phyloP scores from a whole-genome alignment of 2,329 filamentous ascomycete genomes.

The Aureobasidium sp. region DNA sequence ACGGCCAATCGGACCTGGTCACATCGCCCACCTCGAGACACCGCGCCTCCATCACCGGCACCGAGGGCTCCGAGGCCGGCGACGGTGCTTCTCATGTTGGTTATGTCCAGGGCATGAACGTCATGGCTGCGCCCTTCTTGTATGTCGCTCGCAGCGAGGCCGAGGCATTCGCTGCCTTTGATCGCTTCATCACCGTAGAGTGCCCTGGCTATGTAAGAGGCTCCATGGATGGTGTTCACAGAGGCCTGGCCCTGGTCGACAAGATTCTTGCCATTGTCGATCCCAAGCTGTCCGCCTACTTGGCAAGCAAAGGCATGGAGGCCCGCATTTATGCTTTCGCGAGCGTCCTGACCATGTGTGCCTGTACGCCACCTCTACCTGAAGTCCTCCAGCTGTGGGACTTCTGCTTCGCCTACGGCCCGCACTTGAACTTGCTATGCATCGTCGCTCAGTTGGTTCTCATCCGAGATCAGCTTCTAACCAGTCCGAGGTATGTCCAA shows the following conservation, averaged over 20 bases:
- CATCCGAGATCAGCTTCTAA: slow-evolving; percentile 74
- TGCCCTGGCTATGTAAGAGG: slow-evolving; percentile 90
- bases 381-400: slow-evolving; percentile 94
- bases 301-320: slow-evolving; percentile 77
- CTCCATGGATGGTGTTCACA: slow-evolving; percentile 95
- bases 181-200: slow-evolving; percentile 77
- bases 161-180: slow-evolving; percentile 87
- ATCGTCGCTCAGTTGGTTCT: slow-evolving; percentile 92
- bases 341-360: slow-evolving; percentile 86
- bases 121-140: slow-evolving; percentile 87
- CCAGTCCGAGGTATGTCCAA: slow-evolving; percentile 63
- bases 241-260: slow-evolving; percentile 82
- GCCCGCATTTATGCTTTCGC: slow-evolving; percentile 96
- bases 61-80: slow-evolving; percentile 55
- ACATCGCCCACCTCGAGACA: slow-evolving; percentile 27
- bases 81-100: slow-evolving; percentile 58
- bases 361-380: slow-evolving; percentile 87
- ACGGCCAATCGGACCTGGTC: slow-evolving; percentile 40
- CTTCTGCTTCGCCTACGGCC: slow-evolving; percentile 91
- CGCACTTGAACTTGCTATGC: slow-evolving; percentile 89
- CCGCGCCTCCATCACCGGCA: slow-evolving; percentile 42
- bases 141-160: slow-evolving; percentile 92
- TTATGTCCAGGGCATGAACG: slow-evolving; percentile 99
- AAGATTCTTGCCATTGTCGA: slow-evolving; percentile 88
- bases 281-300: slow-evolving; percentile 72